Base-by-base conservation (phyloP, 257 asterid species). In the Penstemon davidsonii region DNA sequence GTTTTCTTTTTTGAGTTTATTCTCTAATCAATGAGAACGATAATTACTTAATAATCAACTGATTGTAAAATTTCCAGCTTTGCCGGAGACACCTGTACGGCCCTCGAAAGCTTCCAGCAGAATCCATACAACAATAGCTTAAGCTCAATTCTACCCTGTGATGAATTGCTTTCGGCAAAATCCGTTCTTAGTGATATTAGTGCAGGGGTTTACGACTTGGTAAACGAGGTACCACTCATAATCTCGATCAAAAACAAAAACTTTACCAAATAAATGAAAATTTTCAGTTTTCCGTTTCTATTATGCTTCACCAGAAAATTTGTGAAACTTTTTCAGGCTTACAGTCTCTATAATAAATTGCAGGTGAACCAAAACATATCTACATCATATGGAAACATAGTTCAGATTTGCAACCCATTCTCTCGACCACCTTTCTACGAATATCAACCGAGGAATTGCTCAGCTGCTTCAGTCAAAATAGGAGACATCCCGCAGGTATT, bases 381-480 rank as follows among this genome's bases (percentile, higher is more conserved):
- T 1, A 68, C 59, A 12, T 67, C 86, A 44, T 90, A 68, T 37
- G 91, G 91, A 19, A 80, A 83, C 65, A 44, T 86, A 41, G 73
- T 86, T 40, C 95, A 86, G 9, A 85, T 92, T 25, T 92, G 98
- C 87, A 90, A 92, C 69, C 98, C 98, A 5, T 92, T 92, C 81
- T 87, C 97, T 0, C 81, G 76, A 1, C 91, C 97, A 25, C 97
- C 98, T 8, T 63, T 57, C 33, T 80, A 88, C 38, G 71, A 75
- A 53, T 90, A 81, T 64, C 86, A 82, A 67, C 91, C 95, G 0
- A 70, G 69, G 68, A 69, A 73, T 19, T 92, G 98, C 46, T 74
- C 91, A 5, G 62, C 79, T 8, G 56, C 78, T 60, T 78, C 95
- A 0, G 79, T 84, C 70, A 57, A 4, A 56, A 90, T 92, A 3